phyloP scores from a whole-genome alignment of 768 basidiomycete species.

The Suillus subalutaceus region DNA sequence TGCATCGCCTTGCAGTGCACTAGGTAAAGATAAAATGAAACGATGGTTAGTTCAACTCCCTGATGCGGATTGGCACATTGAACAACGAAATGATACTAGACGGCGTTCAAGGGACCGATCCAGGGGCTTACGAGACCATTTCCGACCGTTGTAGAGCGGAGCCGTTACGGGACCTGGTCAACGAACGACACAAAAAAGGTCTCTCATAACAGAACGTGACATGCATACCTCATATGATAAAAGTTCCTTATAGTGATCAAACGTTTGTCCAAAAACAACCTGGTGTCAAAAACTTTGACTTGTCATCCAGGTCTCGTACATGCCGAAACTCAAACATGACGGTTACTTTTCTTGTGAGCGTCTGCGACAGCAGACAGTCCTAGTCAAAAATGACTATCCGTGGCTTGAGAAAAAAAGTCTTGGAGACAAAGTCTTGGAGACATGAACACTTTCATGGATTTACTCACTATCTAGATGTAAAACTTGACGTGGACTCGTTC shows the following conservation, averaged over 20 bases:
- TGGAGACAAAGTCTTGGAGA: slow-evolving; percentile 3
- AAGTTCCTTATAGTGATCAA: slow-evolving; percentile 1
- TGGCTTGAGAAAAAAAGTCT: slow-evolving; percentile 1
- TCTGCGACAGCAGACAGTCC: slow-evolving; percentile 1
- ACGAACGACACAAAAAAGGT: slow-evolving; percentile 3
- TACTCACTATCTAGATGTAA: not conserved
- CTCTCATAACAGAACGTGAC: slow-evolving; percentile 3
- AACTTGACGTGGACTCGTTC: not conserved
- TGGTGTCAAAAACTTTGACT: slow-evolving; percentile 3
- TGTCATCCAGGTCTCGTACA: slow-evolving; percentile 11
- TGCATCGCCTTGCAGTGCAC: slow-evolving; percentile 10
- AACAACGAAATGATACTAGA: not conserved
- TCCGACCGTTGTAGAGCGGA: slow-evolving; percentile 1
- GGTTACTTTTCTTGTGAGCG: slow-evolving; percentile 10
- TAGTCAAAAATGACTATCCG: not conserved
- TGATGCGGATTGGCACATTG: slow-evolving; percentile 2
- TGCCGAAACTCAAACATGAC: not conserved
- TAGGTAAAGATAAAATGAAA: not conserved
- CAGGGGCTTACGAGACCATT: slow-evolving; percentile 11
- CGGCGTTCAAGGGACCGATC: slow-evolving; percentile 13
- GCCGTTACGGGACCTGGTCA: slow-evolving; percentile 5
- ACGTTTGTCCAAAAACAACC: slow-evolving; percentile 7
- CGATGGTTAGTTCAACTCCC: not conserved
- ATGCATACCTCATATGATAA: not conserved
- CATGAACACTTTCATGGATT: not conserved